These are phyloP conservation scores for Phytophthora europaea DNA, from an alignment of 352 stramenopile species.

Conservation along the genomic window DNA sequence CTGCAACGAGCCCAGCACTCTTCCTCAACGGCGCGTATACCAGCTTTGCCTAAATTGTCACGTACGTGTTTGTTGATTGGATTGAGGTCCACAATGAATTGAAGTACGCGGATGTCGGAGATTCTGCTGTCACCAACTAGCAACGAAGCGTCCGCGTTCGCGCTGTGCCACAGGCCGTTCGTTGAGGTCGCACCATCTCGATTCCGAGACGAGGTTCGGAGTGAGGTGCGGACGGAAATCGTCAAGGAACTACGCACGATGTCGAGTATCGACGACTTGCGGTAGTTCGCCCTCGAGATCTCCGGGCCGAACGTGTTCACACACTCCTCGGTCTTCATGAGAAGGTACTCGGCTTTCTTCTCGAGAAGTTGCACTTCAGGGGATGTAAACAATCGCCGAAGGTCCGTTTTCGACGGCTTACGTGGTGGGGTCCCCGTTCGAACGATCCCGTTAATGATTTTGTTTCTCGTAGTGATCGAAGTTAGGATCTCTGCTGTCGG, in stretches of 20 bases:
- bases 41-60: constrained; percentile 38
- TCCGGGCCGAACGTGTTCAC: constrained; percentile 33
- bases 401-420: constrained; percentile 19
- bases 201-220: constrained; percentile 31
- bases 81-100: constrained; percentile 69
- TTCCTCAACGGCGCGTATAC: constrained; percentile 58
- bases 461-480: background rate
- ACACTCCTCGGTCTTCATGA: constrained; percentile 51
- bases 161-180: constrained; percentile 21
- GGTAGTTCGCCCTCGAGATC: constrained; percentile 14
- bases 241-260: constrained; percentile 35
- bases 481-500: background rate
- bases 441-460: background rate
- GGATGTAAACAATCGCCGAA: constrained; percentile 46
- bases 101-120: constrained; percentile 24
- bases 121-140: background rate
- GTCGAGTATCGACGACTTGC: constrained; percentile 33
- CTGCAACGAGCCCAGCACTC: constrained; percentile 76
- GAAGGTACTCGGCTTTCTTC: constrained; percentile 58
- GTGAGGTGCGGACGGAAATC: constrained; percentile 6
- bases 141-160: constrained; percentile 11
- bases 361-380: constrained; percentile 60
- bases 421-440: background rate
- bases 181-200: constrained; percentile 49
- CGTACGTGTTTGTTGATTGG: constrained; percentile 51